A percentile compares a stretch with the other conserved stretches of the same genome.
Evolutionary conservation across 1,284 basidiomycete species (phyloP).

Genomic region (Cutaneotrichosporon cavernicola): DNA sequence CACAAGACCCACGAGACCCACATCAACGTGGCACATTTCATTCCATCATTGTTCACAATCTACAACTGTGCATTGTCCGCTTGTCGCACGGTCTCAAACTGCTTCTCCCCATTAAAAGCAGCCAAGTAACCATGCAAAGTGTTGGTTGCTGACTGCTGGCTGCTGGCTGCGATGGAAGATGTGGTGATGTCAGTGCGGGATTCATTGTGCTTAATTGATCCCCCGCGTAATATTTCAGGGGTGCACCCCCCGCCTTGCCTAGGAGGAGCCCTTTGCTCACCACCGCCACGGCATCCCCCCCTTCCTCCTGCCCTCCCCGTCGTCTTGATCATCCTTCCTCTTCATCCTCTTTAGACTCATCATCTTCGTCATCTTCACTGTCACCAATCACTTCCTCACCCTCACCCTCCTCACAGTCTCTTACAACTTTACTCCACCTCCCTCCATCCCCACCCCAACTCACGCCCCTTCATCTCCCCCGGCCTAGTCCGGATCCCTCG

Average conservation of each 20-base stretch:
- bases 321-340: background rate
- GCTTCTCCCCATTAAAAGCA: background rate
- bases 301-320: no score
- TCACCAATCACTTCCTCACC: conserved; percentile 5
- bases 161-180: background rate
- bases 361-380: conserved; percentile 16
- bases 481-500: background rate
- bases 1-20: background rate
- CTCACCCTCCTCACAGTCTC: background rate
- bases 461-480: background rate
- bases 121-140: no score
- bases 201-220: background rate
- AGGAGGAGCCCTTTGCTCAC: background rate
- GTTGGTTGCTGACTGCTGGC: background rate
- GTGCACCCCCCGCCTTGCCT: background rate
- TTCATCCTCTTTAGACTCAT: background rate
- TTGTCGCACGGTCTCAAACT: background rate
- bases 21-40: background rate
- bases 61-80: background rate
- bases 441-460: background rate
- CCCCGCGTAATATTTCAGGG: background rate
- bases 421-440: background rate
- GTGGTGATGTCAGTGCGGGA: background rate
- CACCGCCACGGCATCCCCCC: no score
- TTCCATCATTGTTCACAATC: background rate